Conservation (phyloP, 495 filamentous ascomycete species). For the Chaetomidium leptoderma region DNA sequence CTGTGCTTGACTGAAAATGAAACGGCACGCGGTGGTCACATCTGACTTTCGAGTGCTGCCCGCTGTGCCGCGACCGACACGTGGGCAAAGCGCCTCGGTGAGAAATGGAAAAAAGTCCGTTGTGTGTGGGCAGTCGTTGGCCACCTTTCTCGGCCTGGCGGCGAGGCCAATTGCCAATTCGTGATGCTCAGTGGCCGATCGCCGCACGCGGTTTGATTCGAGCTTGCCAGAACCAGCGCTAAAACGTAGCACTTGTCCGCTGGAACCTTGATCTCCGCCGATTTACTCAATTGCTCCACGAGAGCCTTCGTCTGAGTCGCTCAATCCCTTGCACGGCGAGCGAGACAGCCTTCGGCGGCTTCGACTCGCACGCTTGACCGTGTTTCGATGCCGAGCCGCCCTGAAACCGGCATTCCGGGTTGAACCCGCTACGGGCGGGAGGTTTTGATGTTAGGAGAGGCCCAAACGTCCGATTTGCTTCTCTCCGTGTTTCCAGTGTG, state of each 20-base stretch:
- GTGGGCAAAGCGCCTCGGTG: slow-evolving; percentile 18
- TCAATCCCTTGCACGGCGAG: not conserved
- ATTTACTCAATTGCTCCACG: not conserved
- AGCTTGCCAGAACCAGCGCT: not conserved
- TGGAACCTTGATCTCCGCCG: not conserved
- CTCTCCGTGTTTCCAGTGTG: not conserved
- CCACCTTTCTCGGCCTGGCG: slow-evolving; percentile 8
- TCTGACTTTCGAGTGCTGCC: not conserved
- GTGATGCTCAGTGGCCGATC: slow-evolving; percentile 13
- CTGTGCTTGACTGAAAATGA: slow-evolving; percentile 9
- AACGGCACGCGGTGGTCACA: not conserved
- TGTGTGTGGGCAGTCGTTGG: not conserved
- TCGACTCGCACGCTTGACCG: not conserved
- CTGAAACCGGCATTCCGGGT: slow-evolving; percentile 8
- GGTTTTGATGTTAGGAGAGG: not conserved
- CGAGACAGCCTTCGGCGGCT: not conserved
- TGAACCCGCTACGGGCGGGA: not conserved
- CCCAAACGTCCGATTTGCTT: slow-evolving; percentile 1
- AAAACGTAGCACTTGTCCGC: slow-evolving; percentile 11
- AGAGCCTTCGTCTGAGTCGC: not conserved
- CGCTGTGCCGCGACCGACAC: slow-evolving; percentile 9
- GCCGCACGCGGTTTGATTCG: not conserved
- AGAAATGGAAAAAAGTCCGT: not conserved
- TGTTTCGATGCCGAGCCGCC: slow-evolving; percentile 8
- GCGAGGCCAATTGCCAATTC: slow-evolving; percentile 11